A percentile compares a stretch with the other conserved stretches of the same genome.
phyloP scores from a whole-genome alignment of 2,329 filamentous ascomycete genomes.

The Verticillium isaacii region DNA sequence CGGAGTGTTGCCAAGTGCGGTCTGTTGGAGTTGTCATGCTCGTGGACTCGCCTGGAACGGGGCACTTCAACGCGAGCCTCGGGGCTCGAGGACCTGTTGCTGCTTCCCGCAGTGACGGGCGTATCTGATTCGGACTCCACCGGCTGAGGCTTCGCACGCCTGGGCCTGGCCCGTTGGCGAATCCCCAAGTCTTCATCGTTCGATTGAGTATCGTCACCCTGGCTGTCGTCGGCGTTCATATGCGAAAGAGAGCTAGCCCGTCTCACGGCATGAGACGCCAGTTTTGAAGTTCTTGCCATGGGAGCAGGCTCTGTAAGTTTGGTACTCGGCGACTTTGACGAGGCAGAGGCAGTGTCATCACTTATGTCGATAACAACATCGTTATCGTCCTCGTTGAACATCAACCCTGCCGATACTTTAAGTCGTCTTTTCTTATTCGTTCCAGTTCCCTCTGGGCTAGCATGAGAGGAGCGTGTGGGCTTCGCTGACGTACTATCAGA shows the following conservation, averaged over 20 bases:
- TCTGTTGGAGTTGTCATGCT: constrained; percentile 6
- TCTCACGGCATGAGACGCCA: neutral
- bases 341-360: neutral
- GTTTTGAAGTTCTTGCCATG: neutral
- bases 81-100: neutral
- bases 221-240: neutral
- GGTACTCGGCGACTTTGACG: neutral
- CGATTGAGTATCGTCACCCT: neutral
- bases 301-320: neutral
- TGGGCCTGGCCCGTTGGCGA: neutral
- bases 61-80: neutral
- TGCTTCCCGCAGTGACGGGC: neutral
- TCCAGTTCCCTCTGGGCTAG: neutral
- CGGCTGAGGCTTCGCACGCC: neutral
- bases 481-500: neutral
- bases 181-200: neutral
- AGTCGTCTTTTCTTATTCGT: neutral
- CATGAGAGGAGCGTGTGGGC: neutral
- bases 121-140: neutral
- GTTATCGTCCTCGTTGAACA: neutral
- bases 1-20: constrained; percentile 35
- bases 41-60: neutral
- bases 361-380: neutral
- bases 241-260: neutral
- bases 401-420: neutral